A percentile compares a stretch with the other conserved stretches of the same genome.
Evolutionary conservation across 2,329 filamentous ascomycete genomes (phyloP).

Genomic region (Alternaria burnsii): DNA sequence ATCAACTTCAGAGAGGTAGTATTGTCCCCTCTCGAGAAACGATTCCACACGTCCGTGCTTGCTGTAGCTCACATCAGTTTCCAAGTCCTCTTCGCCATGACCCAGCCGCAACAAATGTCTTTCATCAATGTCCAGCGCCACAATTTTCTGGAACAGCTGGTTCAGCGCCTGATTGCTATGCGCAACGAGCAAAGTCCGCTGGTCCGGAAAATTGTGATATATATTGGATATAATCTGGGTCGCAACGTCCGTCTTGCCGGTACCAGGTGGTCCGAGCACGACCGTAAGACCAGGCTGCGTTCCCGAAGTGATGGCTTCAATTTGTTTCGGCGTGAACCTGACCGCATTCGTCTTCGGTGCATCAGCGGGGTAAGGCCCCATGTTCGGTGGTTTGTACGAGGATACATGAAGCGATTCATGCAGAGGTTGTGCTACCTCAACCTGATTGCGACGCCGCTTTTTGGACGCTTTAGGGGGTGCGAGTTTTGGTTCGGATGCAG

Average conservation of each 20-base stretch:
- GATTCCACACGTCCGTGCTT: slow-evolving; percentile 95
- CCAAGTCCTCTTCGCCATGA: slow-evolving; percentile 93
- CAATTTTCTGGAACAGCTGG: slow-evolving; percentile 97
- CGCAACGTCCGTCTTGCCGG: slow-evolving; percentile 98
- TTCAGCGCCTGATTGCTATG: slow-evolving; percentile 99
- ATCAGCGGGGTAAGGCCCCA: slow-evolving; percentile 88
- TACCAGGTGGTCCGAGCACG: slow-evolving; percentile 93
- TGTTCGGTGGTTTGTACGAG: slow-evolving; percentile 88
- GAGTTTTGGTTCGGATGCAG: slow-evolving; percentile 49
- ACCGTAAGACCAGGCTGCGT: slow-evolving; percentile 93
- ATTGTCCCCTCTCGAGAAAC: slow-evolving; percentile 86
- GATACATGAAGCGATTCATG: slow-evolving; percentile 76
- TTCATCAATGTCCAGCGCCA: slow-evolving; percentile 94
- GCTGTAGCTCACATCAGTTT: slow-evolving; percentile 86
- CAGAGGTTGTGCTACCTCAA: slow-evolving; percentile 68
- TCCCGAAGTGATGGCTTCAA: slow-evolving; percentile 92
- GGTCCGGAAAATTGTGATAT: slow-evolving; percentile 95
- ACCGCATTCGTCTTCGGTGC: slow-evolving; percentile 81
- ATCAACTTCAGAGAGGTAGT: slow-evolving; percentile 82
- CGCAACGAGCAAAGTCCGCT: slow-evolving; percentile 90
- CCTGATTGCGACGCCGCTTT: slow-evolving; percentile 82
- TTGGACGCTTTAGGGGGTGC: slow-evolving; percentile 71
- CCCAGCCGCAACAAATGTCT: slow-evolving; percentile 90
- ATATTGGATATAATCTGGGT: slow-evolving; percentile 99
- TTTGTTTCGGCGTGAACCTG: slow-evolving; percentile 88